Evolutionary conservation across 2,329 filamentous ascomycete species (phyloP).

Genomic region (Ramularia collo-cygni): DNA sequence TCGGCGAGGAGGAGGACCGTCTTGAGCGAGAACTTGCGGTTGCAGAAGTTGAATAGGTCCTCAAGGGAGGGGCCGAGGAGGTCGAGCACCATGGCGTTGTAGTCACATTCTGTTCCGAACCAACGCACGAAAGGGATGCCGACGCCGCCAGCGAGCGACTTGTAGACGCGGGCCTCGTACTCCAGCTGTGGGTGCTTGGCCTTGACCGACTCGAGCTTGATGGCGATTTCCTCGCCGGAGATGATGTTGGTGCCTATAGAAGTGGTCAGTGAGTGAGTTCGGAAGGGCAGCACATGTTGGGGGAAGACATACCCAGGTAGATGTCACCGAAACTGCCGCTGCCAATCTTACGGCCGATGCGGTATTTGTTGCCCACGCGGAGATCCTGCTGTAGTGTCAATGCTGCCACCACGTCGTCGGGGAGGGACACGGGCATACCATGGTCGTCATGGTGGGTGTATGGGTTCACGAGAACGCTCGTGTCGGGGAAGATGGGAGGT

Average conservation of each 20-base stretch:
- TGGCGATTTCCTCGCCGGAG: constrained; percentile 97
- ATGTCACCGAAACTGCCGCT: constrained; percentile 97
- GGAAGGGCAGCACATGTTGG: background rate
- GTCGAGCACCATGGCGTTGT: constrained; percentile 98
- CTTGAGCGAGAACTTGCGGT: constrained; percentile 90
- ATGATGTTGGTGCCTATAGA: constrained; percentile 90
- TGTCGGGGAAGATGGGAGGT: constrained; percentile 8
- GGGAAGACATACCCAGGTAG: constrained; percentile 63
- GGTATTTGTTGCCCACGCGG: constrained; percentile 98
- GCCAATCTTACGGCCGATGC: constrained; percentile 98
- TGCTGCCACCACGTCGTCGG: constrained; percentile 18
- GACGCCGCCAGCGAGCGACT: constrained; percentile 83
- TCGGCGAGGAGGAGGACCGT: constrained; percentile 99
- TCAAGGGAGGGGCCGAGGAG: constrained; percentile 90
- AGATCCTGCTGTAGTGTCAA: constrained; percentile 64
- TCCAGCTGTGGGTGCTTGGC: constrained; percentile 98
- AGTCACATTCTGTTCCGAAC: constrained; percentile 94
- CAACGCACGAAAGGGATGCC: constrained; percentile 99
- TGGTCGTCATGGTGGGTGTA: constrained; percentile 51
- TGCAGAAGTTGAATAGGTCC: constrained; percentile 96
- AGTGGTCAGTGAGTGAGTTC: constrained; percentile 6
- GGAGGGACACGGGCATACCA: constrained; percentile 45
- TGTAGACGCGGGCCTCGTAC: constrained; percentile 94
- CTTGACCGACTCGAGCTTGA: constrained; percentile 99
- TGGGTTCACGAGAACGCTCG: constrained; percentile 23